Base-by-base conservation (phyloP, 2,329 filamentous ascomycete genomes). In the Pseudomassariella vexata region DNA sequence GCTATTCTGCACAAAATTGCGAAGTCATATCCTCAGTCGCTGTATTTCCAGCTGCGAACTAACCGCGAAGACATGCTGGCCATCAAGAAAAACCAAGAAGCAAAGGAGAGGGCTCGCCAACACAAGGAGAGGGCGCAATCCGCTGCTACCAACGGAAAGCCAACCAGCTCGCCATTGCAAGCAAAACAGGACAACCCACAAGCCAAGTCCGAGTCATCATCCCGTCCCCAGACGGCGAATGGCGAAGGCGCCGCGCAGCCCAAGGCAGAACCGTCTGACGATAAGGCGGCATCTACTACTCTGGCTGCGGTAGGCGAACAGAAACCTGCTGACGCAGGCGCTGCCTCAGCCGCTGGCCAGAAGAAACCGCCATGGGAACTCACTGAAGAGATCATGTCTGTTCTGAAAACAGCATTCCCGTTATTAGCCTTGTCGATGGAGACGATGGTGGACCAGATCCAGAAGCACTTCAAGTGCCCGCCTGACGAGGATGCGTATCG, bases 381-480 rank as follows among this genome's bases (percentile, higher is more conserved):
- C 48, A 90, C 88, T 0, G 92, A 98, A 47, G 89, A 96, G 55
- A 87, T 98, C 39, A 88, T 95, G 73, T 85, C 88, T 20, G 85
- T 88, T 19, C 78, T 98, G 33, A 96, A 98, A 69, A 96, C 92
- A 6, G 89, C 90, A 0, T 98, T 96, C 68, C 92, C 92, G 16
- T 72, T 99, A 12, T 74, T 99, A 47, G 92, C 94, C 8, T 67
- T 96, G 25, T 95, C 90, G 0, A 96, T 99, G 92, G 92, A 99
- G 64, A 95, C 90, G 0, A 98, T 96, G 88, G 89, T 96, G 19
- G 92, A 98, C 54, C 90, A 96, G 60, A 95, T 98, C 37, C 85
- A 92, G 58, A 96, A 96, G 68, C 84, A 96, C 61, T 98, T 98
- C 75, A 98, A 98, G 63, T 96, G 92, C 50, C 90, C 90, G 10